Evolutionary conservation across 192 early-diverging fungal genomes (phyloP).

Genomic region (Entomortierella chlamydospora): DNA sequence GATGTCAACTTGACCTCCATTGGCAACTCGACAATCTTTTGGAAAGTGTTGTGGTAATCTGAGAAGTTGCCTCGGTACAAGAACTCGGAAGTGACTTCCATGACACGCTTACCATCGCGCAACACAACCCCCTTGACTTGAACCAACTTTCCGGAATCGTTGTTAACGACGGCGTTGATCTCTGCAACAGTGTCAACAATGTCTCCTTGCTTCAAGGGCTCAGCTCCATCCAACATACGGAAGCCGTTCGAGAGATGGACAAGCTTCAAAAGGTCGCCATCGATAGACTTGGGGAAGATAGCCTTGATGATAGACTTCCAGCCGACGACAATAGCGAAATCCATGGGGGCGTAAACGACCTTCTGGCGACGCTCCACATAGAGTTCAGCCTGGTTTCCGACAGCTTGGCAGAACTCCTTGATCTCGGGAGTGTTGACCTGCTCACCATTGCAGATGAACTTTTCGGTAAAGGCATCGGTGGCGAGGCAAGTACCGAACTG

Average conservation of each 20-base stretch:
- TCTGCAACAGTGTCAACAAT: slow-evolving; percentile 84
- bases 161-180: slow-evolving; percentile 89
- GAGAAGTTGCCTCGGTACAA: slow-evolving; percentile 91
- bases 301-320: slow-evolving; percentile 93
- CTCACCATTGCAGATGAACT: slow-evolving; percentile 73
- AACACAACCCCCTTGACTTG: slow-evolving; percentile 86
- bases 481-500: slow-evolving; percentile 60
- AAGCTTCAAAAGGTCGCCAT: slow-evolving; percentile 91
- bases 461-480: slow-evolving; percentile 69
- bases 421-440: slow-evolving; percentile 71
- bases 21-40: slow-evolving; percentile 84
- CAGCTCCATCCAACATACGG: slow-evolving; percentile 80
- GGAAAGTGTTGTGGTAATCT: slow-evolving; percentile 92
- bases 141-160: slow-evolving; percentile 91
- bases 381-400: slow-evolving; percentile 78
- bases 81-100: slow-evolving; percentile 92
- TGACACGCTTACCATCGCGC: slow-evolving; percentile 78
- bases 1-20: slow-evolving; percentile 75
- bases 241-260: slow-evolving; percentile 97
- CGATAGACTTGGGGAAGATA: slow-evolving; percentile 92
- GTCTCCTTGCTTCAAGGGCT: slow-evolving; percentile 84
- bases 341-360: slow-evolving; percentile 84
- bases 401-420: slow-evolving; percentile 79
- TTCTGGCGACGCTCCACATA: slow-evolving; percentile 80
- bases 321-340: slow-evolving; percentile 94